These are phyloP conservation scores for Phalaenopsis equestris DNA, from an alignment of 106 monocot species.

Conservation along the genomic window DNA sequence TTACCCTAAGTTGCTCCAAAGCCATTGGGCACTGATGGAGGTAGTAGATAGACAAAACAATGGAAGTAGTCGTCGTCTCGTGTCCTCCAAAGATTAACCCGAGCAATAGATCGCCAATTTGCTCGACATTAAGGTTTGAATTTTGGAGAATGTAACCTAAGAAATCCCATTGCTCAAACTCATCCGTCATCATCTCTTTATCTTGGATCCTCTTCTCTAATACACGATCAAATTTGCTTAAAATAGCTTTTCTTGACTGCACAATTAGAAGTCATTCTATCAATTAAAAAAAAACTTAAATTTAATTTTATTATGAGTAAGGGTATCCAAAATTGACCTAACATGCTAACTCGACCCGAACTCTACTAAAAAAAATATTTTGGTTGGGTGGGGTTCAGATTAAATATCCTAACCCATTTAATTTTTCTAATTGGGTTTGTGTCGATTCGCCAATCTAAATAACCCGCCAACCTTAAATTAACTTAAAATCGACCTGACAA, in stretches of 20 bases:
- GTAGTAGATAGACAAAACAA: constrained; percentile 65
- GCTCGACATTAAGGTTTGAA: constrained; percentile 64
- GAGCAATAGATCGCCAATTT: constrained; percentile 74
- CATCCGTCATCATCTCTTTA: background rate
- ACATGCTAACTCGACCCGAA: no score
- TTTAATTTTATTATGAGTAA: no score
- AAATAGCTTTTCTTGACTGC: background rate
- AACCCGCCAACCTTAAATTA: no score
- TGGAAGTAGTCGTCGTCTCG: constrained; percentile 77
- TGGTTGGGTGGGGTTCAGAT: no score
- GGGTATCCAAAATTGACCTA: no score
- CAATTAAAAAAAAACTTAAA: no score
- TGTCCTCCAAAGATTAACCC: constrained; percentile 92
- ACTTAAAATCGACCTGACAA: no score
- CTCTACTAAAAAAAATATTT: no score
- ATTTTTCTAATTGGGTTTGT: no score
- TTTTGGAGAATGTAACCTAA: constrained; percentile 55
- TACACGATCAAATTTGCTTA: background rate
- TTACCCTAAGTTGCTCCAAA: constrained; percentile 45
- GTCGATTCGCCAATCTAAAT: no score
- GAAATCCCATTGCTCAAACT: constrained; percentile 34
- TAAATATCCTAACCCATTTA: no score
- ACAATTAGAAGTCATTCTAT: background rate
- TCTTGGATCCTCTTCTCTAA: background rate
- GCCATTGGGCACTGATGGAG: constrained; percentile 57